Conservation (phyloP, 345 rosid species). For the Camelina laxa region DNA sequence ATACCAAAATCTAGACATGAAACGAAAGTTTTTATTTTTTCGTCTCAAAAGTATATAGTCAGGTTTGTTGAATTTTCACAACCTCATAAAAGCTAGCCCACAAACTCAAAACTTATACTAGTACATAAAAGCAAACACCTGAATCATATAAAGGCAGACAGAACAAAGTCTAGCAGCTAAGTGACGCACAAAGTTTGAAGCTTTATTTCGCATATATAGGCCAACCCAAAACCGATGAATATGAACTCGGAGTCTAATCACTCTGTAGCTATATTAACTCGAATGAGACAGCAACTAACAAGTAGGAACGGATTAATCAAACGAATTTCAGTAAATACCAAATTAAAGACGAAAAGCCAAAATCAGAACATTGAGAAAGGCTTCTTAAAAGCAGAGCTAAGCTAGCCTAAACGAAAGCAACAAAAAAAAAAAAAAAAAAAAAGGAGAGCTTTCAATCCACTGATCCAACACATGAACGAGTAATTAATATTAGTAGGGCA, state of each 20-base stretch:
- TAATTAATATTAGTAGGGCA: neutral
- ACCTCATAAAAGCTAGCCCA: neutral
- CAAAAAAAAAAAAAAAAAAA: neutral
- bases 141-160: neutral
- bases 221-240: neutral
- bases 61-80: neutral
- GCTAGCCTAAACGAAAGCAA: neutral
- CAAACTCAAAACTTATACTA: neutral
- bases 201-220: neutral
- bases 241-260: neutral
- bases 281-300: neutral
- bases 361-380: neutral
- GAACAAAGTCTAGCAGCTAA: neutral
- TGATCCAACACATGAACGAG: constrained; percentile 8
- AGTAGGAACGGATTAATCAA: neutral
- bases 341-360: neutral
- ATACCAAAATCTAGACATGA: constrained; percentile 9
- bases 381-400: neutral
- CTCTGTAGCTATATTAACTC: neutral
- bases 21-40: neutral
- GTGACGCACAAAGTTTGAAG: neutral
- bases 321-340: neutral
- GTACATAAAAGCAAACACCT: constrained; percentile 1
- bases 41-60: neutral
- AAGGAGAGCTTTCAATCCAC: neutral